These are phyloP conservation scores for Sporothrix sp. DNA, from an alignment of 2,329 filamentous ascomycete species.

Conservation along the genomic window DNA sequence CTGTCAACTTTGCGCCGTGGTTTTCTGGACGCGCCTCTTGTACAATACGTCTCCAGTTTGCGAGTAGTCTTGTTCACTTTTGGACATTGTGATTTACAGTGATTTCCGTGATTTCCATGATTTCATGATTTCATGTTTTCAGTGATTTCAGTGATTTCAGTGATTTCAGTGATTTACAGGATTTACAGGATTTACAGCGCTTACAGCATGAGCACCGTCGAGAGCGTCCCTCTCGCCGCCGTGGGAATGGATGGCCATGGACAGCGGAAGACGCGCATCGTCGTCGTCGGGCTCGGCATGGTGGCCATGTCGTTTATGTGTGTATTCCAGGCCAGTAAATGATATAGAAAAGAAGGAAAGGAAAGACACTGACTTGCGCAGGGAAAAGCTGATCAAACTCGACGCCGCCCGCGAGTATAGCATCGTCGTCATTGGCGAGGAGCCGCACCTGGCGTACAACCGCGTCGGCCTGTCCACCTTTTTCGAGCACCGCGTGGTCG, in stretches of 20 bases:
- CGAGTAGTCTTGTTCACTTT: background rate
- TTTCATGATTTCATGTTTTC: too few relatives aligned
- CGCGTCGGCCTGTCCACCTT: constrained; percentile 81
- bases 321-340: background rate
- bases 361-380: constrained; percentile 27
- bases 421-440: constrained; percentile 78
- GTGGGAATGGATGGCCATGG: background rate
- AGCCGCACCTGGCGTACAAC: constrained; percentile 82
- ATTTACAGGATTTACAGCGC: background rate
- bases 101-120: too few relatives aligned
- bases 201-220: background rate
- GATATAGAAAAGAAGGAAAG: background rate
- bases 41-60: background rate
- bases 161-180: too few relatives aligned
- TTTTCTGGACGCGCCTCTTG: too few relatives aligned
- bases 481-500: constrained; percentile 75
- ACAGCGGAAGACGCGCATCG: constrained; percentile 24
- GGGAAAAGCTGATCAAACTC: constrained; percentile 81
- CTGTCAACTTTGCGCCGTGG: background rate
- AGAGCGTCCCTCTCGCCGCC: background rate
- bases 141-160: too few relatives aligned
- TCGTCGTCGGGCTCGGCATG: constrained; percentile 86
- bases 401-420: constrained; percentile 72
- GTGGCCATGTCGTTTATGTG: constrained; percentile 83
- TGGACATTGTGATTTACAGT: too few relatives aligned